Percentiles rank a stretch among this genome's conserved stretches.
These are phyloP conservation scores for Aspergillus sojae DNA, from an alignment of 2,329 filamentous ascomycete genomes.

Conservation along the genomic window DNA sequence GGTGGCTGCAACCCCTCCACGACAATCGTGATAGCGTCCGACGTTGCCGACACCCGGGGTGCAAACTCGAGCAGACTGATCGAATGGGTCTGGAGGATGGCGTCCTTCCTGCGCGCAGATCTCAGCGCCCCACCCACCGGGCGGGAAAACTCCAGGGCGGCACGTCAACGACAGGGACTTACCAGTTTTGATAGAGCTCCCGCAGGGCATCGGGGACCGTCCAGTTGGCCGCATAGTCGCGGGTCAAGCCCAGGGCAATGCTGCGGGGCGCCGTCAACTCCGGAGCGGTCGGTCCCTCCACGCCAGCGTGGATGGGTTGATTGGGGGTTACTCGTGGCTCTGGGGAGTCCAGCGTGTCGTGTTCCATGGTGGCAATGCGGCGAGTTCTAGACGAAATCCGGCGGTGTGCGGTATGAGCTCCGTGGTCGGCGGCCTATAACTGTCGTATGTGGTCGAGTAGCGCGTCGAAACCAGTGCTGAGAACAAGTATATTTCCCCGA, in stretches of 20 bases:
- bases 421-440: too few relatives aligned
- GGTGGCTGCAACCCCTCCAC: not conserved
- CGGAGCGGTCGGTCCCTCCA: not conserved
- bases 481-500: too few relatives aligned
- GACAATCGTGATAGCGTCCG: not conserved
- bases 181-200: conserved; percentile 15
- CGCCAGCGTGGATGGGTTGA: not conserved
- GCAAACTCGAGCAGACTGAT: not conserved
- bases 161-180: not conserved
- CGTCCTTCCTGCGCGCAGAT: conserved; percentile 3
- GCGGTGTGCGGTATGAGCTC: too few relatives aligned
- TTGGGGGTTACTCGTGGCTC: too few relatives aligned
- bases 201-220: conserved; percentile 4
- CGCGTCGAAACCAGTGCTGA: too few relatives aligned
- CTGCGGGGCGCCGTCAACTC: not conserved
- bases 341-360: too few relatives aligned
- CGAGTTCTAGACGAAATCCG: too few relatives aligned
- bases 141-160: too few relatives aligned
- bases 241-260: conserved; percentile 5
- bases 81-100: not conserved
- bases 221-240: conserved; percentile 1
- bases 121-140: not conserved
- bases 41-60: not conserved
- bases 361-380: too few relatives aligned
- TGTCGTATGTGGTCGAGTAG: too few relatives aligned